Evolutionary conservation across 306 rosid genomes (phyloP), one percentile per base, ranked within the genome.

Genomic region (Potentilla sterilis): DNA sequence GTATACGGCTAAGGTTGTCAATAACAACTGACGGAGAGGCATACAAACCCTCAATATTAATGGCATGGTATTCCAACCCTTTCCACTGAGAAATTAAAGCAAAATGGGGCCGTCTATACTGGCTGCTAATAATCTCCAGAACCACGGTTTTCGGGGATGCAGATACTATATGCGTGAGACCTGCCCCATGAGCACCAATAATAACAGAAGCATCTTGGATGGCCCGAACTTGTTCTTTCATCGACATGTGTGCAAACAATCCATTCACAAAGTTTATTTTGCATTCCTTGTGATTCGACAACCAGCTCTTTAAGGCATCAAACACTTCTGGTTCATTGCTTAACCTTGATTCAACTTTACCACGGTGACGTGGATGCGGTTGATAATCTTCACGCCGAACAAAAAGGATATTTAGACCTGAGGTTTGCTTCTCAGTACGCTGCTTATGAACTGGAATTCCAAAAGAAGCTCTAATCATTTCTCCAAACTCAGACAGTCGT

Each of bases 181-280:
- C 98, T 1, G 98, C 98, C 52, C 98, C 98, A 15, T 95, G 98
- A 0, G 98, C 97, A 0, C 97, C 98, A 8, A 95, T 75, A 81
- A 95, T 90, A 37, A 95, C 97, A 0, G 94, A 90, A 9, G 98
- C 97, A 32, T 92, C 98, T 85, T 92, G 97, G 80, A 95, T 92
- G 61, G 98, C 96, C 78, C 34, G 85, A 42, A 95, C 96, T 78
- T 95, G 98, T 21, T 95, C 98, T 83, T 90, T 95, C 98, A 95
- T 89, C n/a, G 97, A 47, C 97, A 92, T 92, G 87, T 92, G 98
- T 0, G 93, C 97, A 67, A 95, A 89, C 85, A 95, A 85, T 76
- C 98, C 98, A 58, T 92, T 95, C 81, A 92, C 93, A 32, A 95
- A 80, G 88, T 92, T 90, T 52, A 95, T 59, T 77, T 83, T 87